Percentiles rank a stretch among this genome's conserved stretches.
Conservation (phyloP, 352 stramenopile genomes). For the Pythium vanterpoolii region DNA sequence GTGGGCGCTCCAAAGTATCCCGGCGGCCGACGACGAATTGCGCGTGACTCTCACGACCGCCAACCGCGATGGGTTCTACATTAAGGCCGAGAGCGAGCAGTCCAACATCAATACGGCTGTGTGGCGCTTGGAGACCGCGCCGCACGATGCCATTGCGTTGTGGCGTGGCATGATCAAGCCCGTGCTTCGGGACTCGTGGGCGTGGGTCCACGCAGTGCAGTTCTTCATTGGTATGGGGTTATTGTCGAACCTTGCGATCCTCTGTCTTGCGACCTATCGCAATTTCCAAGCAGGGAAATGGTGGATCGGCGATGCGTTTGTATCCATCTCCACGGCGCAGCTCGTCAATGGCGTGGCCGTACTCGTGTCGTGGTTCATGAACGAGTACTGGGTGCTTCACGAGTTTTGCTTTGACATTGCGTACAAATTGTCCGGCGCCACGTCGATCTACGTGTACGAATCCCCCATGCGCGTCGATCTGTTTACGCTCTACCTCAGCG, state of each 20-base stretch:
- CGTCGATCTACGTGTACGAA: background rate
- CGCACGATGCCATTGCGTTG: constrained; percentile 23
- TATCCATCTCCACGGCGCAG: constrained; percentile 15
- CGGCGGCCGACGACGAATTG: background rate
- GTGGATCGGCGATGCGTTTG: constrained; percentile 6
- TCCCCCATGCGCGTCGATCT: constrained; percentile 11
- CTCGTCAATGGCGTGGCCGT: constrained; percentile 33
- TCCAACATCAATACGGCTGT: constrained; percentile 14
- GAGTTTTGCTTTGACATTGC: constrained; percentile 18
- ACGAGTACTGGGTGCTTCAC: constrained; percentile 37
- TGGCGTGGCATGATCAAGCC: too few species aligned
- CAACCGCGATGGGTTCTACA: constrained; percentile 10
- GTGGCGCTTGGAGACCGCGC: constrained; percentile 10
- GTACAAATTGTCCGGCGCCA: too few species aligned
- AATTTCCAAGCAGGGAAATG: constrained; percentile 24
- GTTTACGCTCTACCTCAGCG: constrained; percentile 32
- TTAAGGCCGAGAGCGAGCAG: constrained; percentile 20
- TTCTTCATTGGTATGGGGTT: constrained; percentile 33
- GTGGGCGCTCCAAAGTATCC: background rate
- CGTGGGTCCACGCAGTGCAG: constrained; percentile 48
- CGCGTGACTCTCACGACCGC: background rate
- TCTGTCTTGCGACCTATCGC: constrained; percentile 13
- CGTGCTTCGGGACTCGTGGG: constrained; percentile 40
- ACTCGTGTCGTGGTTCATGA: constrained; percentile 35
- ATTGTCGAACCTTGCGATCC: background rate